phyloP scores from a whole-genome alignment of 2,329 filamentous ascomycete genomes.

The Fusarium equiseti region DNA sequence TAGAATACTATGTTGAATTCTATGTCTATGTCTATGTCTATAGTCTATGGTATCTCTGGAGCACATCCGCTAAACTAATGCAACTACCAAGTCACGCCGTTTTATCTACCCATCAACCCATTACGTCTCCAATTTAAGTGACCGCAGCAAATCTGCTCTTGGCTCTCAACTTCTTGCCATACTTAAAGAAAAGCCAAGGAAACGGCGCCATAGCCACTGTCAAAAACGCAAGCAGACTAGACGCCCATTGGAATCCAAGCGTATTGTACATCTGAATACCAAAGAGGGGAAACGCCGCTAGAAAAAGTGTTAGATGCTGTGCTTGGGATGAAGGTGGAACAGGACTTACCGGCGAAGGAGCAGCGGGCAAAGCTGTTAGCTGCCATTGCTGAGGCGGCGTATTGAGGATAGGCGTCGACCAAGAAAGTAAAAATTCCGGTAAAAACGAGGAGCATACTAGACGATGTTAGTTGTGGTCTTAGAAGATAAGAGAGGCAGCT shows the following conservation, averaged over 20 bases:
- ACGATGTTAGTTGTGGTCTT: fast-evolving
- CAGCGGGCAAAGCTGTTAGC: conserved; percentile 40
- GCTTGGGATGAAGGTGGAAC: fast-evolving
- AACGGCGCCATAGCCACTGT: conserved; percentile 38
- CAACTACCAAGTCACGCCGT: fast-evolving
- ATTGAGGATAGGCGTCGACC: conserved; percentile 38
- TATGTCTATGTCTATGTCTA: conserved; percentile 6
- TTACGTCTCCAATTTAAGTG: neutral
- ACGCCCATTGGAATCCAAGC: conserved; percentile 38
- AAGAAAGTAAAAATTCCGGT: conserved; percentile 38
- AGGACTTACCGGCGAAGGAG: conserved; percentile 28
- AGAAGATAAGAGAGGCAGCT: neutral
- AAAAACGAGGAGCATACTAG: conserved; percentile 23
- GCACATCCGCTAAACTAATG: fast-evolving
- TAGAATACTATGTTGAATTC: neutral
- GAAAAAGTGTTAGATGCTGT: fast-evolving
- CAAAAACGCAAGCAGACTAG: conserved; percentile 35
- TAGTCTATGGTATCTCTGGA: neutral
- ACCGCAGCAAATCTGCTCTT: conserved; percentile 36
- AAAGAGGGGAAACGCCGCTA: conserved; percentile 34
- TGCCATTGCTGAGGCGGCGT: conserved; percentile 41
- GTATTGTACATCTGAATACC: conserved; percentile 39
- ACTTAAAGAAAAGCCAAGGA: conserved; percentile 39
- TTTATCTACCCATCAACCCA: neutral
- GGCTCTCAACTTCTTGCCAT: conserved; percentile 30